Percentiles rank a stretch among this genome's conserved stretches.
Conservation (phyloP, 108 stramenopile genomes). For the Nannochloropsis salina region DNA sequence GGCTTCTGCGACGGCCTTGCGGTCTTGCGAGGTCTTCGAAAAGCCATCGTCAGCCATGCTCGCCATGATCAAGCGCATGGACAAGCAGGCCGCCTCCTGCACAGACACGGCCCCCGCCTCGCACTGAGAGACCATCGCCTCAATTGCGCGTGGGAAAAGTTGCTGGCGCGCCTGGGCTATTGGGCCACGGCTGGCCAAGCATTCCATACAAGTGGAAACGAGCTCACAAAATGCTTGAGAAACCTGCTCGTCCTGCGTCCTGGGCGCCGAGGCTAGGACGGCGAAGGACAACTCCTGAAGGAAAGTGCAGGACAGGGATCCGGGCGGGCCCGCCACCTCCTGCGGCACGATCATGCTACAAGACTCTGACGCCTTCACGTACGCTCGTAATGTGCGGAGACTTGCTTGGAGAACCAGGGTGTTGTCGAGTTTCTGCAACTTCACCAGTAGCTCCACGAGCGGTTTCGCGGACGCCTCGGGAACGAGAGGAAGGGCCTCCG, state of each 20-base stretch:
- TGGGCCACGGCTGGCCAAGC: conserved; percentile 18
- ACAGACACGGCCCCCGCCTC: conserved; percentile 37
- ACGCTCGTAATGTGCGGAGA: background rate
- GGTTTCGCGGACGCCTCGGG: background rate
- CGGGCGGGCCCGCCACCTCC: background rate
- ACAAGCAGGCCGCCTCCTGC: conserved; percentile 39
- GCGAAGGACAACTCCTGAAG: background rate
- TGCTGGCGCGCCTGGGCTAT: background rate
- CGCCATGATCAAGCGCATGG: conserved; percentile 14
- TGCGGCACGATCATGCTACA: background rate
- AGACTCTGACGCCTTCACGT: background rate
- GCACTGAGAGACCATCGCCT: conserved; percentile 36
- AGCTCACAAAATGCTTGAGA: background rate
- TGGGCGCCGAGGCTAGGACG: background rate
- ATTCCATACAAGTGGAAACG: background rate
- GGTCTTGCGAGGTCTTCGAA: background rate
- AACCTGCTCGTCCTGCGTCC: background rate
- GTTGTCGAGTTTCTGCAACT: background rate
- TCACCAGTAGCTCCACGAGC: background rate
- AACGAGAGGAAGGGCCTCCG: background rate
- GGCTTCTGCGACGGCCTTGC: background rate
- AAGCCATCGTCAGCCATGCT: background rate
- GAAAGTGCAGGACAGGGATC: background rate
- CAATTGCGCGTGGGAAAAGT: conserved; percentile 29
- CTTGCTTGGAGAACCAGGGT: background rate